Evolutionary conservation across 2,329 filamentous ascomycete species (phyloP).

Genomic region (Colletotrichum tabaci): DNA sequence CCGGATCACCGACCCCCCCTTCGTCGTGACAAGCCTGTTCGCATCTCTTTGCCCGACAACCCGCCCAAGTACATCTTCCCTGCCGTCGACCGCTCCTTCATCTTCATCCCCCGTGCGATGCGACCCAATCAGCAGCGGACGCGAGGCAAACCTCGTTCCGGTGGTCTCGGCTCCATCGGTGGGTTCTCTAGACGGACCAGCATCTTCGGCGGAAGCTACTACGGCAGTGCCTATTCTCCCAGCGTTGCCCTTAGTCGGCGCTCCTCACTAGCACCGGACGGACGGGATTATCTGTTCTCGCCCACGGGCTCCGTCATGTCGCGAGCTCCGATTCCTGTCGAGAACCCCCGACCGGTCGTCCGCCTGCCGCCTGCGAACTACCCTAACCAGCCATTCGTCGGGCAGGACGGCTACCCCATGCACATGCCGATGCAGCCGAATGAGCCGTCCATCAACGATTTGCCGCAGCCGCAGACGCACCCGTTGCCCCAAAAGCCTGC

Average conservation of each 20-base stretch:
- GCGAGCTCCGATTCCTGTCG: conserved; percentile 73
- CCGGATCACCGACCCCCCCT: conserved; percentile 95
- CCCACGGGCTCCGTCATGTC: conserved; percentile 85
- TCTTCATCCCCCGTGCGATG: conserved; percentile 95
- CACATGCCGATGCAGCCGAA: conserved; percentile 34
- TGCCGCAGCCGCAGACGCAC: conserved; percentile 71
- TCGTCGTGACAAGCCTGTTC: conserved; percentile 94
- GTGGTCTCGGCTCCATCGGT: conserved; percentile 76
- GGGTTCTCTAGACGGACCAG: conserved; percentile 86
- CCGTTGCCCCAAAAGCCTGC: conserved; percentile 71
- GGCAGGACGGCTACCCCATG: conserved; percentile 27
- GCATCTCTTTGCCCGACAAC: conserved; percentile 88
- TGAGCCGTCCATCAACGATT: conserved; percentile 64
- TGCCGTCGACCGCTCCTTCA: conserved; percentile 91
- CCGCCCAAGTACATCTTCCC: conserved; percentile 92
- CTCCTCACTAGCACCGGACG: conserved; percentile 79
- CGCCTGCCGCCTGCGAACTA: conserved; percentile 79
- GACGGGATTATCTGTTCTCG: conserved; percentile 83
- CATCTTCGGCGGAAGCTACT: conserved; percentile 78
- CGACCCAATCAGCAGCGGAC: conserved; percentile 91
- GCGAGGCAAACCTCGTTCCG: conserved; percentile 81
- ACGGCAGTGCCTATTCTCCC: conserved; percentile 85
- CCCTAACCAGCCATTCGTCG: conserved; percentile 46
- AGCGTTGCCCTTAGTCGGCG: conserved; percentile 91
- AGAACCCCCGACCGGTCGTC: conserved; percentile 80